phyloP scores from a whole-genome alignment of 140 eudicot genomes.

The Stevia rebaudiana region DNA sequence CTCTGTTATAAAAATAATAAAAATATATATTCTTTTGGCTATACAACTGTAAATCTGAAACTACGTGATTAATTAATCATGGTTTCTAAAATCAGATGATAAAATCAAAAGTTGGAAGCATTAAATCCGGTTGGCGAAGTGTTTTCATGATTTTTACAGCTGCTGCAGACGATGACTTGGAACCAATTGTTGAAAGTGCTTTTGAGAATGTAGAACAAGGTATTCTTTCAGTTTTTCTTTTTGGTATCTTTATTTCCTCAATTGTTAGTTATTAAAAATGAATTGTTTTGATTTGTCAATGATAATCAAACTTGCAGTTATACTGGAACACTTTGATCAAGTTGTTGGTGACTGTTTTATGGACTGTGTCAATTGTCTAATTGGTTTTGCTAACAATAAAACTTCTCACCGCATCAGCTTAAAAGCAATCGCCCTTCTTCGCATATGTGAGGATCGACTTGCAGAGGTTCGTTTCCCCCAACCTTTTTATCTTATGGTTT shows the following conservation, averaged over 20 bases:
- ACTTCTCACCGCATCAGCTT: constrained; percentile 89
- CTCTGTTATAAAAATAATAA: neutral
- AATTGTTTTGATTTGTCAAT: constrained; percentile 20
- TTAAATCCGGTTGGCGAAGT: constrained; percentile 98
- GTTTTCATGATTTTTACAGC: constrained; percentile 98
- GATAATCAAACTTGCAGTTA: constrained; percentile 47
- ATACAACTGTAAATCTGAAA: constrained; percentile 1
- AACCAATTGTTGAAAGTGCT: constrained; percentile 96
- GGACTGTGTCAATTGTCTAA: constrained; percentile 98
- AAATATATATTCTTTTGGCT: neutral
- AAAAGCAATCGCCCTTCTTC: constrained; percentile 97
- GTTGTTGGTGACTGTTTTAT: constrained; percentile 98
- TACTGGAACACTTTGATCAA: constrained; percentile 96
- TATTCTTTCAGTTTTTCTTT: constrained; percentile 21
- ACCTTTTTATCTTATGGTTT: neutral
- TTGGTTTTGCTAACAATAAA: constrained; percentile 97
- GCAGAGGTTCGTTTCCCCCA: constrained; percentile 71
- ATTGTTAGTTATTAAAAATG: no score
- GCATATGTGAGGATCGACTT: constrained; percentile 97
- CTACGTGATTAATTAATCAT: constrained; percentile 18
- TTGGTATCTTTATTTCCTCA: constrained; percentile 8
- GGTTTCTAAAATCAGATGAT: constrained; percentile 58
- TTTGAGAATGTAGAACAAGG: constrained; percentile 99
- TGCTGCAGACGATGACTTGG: constrained; percentile 92
- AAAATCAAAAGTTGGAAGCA: constrained; percentile 94